A percentile compares a stretch with the other conserved stretches of the same genome.
Conservation (phyloP, 179 eudicot species). For the Patellifolia procumbens region DNA sequence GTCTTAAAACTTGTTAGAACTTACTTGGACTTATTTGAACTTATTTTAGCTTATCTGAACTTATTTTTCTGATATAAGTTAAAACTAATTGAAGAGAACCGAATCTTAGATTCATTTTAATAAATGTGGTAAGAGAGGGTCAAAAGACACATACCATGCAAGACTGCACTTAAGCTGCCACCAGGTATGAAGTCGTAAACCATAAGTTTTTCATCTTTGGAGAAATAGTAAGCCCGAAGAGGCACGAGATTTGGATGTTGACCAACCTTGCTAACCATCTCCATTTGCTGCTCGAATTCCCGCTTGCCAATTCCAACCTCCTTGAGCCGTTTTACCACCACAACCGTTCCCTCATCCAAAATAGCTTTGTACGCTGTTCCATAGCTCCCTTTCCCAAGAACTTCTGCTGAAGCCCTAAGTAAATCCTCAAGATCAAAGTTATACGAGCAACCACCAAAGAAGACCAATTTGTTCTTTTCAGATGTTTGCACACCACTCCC, state of each 20-base stretch:
- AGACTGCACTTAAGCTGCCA: conserved; percentile 69
- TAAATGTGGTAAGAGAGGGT: background rate
- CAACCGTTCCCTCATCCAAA: conserved; percentile 77
- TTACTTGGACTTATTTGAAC: too few species aligned
- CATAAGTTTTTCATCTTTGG: conserved; percentile 94
- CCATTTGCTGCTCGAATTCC: conserved; percentile 90
- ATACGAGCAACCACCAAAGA: conserved; percentile 62
- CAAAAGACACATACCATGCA: conserved; percentile 60
- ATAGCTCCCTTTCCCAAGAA: conserved; percentile 82
- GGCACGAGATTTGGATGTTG: conserved; percentile 68
- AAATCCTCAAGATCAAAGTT: conserved; percentile 89
- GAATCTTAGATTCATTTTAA: background rate
- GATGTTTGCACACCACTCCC: conserved; percentile 75
- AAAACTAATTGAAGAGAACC: too few species aligned
- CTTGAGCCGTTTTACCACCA: conserved; percentile 86
- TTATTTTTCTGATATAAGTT: too few species aligned
- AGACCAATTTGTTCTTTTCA: conserved; percentile 72
- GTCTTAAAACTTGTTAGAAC: too few species aligned
- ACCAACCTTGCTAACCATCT: conserved; percentile 55
- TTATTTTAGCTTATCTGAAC: too few species aligned
- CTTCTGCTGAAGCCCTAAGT: conserved; percentile 88
- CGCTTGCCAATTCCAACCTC: conserved; percentile 70
- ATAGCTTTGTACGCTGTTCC: conserved; percentile 89
- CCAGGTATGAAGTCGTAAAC: conserved; percentile 58
- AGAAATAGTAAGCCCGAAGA: conserved; percentile 78